Conservation (phyloP, 768 basidiomycete species). For the Gymnopilus dilepis region DNA sequence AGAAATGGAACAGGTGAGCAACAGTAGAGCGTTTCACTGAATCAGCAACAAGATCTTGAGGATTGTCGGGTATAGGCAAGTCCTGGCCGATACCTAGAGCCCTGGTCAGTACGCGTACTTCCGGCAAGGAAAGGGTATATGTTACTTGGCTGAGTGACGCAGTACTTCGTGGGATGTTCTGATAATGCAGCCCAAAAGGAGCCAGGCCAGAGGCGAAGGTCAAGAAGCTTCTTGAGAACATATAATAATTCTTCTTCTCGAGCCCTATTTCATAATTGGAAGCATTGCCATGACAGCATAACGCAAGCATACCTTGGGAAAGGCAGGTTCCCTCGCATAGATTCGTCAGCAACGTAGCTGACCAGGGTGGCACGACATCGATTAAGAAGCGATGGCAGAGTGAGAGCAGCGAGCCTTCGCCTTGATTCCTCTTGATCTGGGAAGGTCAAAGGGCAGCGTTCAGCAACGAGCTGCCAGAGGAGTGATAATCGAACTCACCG, state of each 20-base stretch:
- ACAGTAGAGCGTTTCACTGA: slow-evolving; percentile 75
- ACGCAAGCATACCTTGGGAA: slow-evolving; percentile 69
- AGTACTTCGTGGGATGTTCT: slow-evolving; percentile 61
- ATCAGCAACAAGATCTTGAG: slow-evolving; percentile 66
- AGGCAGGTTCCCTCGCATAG: slow-evolving; percentile 84
- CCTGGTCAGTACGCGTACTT: not conserved
- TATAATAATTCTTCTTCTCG: slow-evolving; percentile 92
- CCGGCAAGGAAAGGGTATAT: not conserved
- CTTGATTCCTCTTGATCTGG: slow-evolving; percentile 66
- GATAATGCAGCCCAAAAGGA: slow-evolving; percentile 79
- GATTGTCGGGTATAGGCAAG: slow-evolving; percentile 47
- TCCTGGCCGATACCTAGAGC: slow-evolving; percentile 31
- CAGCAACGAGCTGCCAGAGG: not conserved
- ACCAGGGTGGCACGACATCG: slow-evolving; percentile 75
- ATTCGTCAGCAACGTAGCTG: slow-evolving; percentile 83
- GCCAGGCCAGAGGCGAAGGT: slow-evolving; percentile 75
- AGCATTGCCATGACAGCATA: not conserved
- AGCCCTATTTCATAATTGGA: slow-evolving; percentile 48
- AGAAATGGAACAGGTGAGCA: slow-evolving; percentile 91
- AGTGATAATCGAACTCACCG: slow-evolving; percentile 44
- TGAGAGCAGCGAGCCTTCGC: slow-evolving; percentile 73
- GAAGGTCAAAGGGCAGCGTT: not conserved
- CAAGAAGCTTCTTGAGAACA: slow-evolving; percentile 76
- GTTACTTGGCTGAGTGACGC: slow-evolving; percentile 61
- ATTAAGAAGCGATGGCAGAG: slow-evolving; percentile 72